Evolutionary conservation across 2,329 filamentous ascomycete genomes (phyloP).

Genomic region (Monosporascus sp.): DNA sequence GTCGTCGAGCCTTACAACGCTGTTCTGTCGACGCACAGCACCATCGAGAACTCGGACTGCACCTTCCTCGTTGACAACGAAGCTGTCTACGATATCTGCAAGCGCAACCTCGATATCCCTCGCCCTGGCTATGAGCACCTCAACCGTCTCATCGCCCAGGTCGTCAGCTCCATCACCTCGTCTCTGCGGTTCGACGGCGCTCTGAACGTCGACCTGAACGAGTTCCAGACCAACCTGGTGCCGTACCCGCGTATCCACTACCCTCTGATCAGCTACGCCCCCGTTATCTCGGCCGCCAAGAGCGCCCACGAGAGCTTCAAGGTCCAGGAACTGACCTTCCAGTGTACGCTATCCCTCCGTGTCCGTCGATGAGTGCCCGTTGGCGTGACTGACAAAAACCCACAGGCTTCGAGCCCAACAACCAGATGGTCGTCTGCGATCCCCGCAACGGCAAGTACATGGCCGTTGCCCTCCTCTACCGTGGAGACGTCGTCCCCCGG

Average conservation of each 20-base stretch:
- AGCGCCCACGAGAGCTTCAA: conserved; percentile 85
- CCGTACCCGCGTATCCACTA: conserved; percentile 72
- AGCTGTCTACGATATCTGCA: conserved; percentile 71
- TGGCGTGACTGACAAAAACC: conserved; percentile 8
- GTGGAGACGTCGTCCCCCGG: conserved; percentile 64
- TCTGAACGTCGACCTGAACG: conserved; percentile 69
- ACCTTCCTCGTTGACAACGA: conserved; percentile 75
- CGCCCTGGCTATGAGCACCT: conserved; percentile 67
- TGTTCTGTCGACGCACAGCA: conserved; percentile 68
- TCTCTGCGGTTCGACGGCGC: conserved; percentile 68
- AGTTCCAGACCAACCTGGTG: conserved; percentile 74
- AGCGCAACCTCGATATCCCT: conserved; percentile 64
- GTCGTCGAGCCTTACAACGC: conserved; percentile 73
- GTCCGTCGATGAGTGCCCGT: background rate
- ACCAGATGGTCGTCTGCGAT: conserved; percentile 74
- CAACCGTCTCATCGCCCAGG: conserved; percentile 68
- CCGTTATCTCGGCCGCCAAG: conserved; percentile 67
- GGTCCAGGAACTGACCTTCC: conserved; percentile 70
- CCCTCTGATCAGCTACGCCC: conserved; percentile 67
- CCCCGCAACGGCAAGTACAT: conserved; percentile 73
- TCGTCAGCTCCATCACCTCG: conserved; percentile 70
- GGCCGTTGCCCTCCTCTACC: conserved; percentile 68
- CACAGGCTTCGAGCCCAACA: conserved; percentile 69
- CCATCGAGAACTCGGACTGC: conserved; percentile 73
- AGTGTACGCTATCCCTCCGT: conserved; percentile 48